phyloP scores from a whole-genome alignment of 225 moss, liverwort and hornwort species.

The Marchantia polymorpha region DNA sequence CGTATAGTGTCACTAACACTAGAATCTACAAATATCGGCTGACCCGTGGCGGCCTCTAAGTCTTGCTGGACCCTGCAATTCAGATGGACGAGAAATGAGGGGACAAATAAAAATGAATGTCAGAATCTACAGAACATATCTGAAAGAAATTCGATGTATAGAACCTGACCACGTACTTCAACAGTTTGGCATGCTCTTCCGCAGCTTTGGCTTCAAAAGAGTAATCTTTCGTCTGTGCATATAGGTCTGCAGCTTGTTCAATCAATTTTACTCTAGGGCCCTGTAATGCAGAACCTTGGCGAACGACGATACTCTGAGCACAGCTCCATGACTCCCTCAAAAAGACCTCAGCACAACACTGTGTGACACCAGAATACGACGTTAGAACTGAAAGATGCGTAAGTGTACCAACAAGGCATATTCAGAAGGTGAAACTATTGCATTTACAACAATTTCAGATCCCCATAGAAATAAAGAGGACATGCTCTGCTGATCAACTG shows the following conservation, averaged over 20 bases:
- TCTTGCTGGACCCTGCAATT: constrained; percentile 80
- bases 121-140: no score
- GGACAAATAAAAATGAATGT: neutral
- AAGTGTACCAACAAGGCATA: neutral
- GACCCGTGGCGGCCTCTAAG: constrained; percentile 87
- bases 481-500: neutral
- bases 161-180: constrained; percentile 51
- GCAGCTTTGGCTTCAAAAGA: constrained; percentile 72
- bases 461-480: neutral
- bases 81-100: neutral
- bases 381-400: neutral
- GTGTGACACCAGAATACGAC: neutral
- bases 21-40: constrained; percentile 89
- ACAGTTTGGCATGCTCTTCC: constrained; percentile 85
- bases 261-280: constrained; percentile 79
- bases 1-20: constrained; percentile 96
- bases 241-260: constrained; percentile 84
- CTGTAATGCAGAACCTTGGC: constrained; percentile 73
- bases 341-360: constrained; percentile 86
- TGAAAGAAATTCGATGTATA: neutral
- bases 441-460: no score
- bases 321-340: constrained; percentile 77
- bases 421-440: neutral
- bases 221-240: constrained; percentile 85
- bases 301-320: constrained; percentile 47